phyloP scores from a whole-genome alignment of 306 rosid species.

The Lathyrus tuberosus region DNA sequence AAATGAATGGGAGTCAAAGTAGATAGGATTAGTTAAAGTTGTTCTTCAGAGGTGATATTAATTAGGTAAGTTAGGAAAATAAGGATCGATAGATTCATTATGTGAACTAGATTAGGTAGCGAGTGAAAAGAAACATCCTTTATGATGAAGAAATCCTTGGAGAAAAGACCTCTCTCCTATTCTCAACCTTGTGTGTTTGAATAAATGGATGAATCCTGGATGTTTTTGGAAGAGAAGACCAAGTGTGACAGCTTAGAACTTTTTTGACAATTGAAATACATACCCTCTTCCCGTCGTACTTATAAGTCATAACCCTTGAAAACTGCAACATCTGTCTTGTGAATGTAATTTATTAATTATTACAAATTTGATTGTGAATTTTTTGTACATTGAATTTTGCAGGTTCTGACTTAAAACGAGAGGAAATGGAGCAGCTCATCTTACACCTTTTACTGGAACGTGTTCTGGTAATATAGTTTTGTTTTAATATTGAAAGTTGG shows the following conservation, averaged over 20 bases:
- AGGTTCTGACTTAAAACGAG: constrained; percentile 78
- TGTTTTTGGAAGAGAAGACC: background rate
- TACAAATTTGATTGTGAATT: constrained; percentile 23
- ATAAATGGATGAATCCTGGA: background rate
- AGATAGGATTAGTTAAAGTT: background rate
- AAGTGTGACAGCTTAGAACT: background rate
- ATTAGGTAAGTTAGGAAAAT: background rate
- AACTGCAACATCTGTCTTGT: constrained; percentile 29
- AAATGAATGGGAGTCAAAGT: background rate
- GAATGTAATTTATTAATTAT: constrained; percentile 27
- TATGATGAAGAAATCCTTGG: background rate
- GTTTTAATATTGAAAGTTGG: constrained; percentile 23
- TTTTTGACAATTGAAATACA: constrained; percentile 2
- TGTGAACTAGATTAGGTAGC: constrained; percentile 1
- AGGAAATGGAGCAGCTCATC: constrained; percentile 85
- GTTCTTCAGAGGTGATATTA: constrained; percentile 4
- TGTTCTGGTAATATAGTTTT: constrained; percentile 60
- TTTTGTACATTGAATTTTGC: constrained; percentile 45
- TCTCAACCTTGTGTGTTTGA: too few relatives aligned
- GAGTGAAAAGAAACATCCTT: background rate
- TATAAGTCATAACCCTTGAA: constrained; percentile 4
- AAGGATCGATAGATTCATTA: background rate
- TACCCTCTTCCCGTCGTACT: background rate
- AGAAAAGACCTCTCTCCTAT: background rate
- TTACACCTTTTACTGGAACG: constrained; percentile 73